Conservation (phyloP, 2,329 filamentous ascomycete species). For the Escovopsis sp. region DNA sequence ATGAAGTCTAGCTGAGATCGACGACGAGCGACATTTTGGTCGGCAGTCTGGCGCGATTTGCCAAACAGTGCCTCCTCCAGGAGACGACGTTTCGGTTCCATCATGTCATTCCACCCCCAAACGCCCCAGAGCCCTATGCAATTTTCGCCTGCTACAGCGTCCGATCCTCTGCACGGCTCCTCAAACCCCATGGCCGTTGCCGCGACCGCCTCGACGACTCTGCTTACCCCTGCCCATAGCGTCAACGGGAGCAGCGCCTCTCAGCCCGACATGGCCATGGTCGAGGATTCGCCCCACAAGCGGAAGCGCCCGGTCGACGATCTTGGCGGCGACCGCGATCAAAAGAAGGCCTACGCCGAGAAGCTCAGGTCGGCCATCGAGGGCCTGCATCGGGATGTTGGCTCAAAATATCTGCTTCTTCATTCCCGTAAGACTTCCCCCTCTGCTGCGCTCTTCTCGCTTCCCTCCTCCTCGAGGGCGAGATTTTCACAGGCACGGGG, state of each 20-base stretch:
- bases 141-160: slow-evolving; percentile 39
- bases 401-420: slow-evolving; percentile 52
- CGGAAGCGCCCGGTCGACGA: slow-evolving; percentile 47
- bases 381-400: slow-evolving; percentile 51
- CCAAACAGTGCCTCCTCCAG: slow-evolving; percentile 14
- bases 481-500: slow-evolving; percentile 14
- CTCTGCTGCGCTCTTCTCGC: slow-evolving; percentile 24
- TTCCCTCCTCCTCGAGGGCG: slow-evolving; percentile 10
- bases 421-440: slow-evolving; percentile 48
- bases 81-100: slow-evolving; percentile 20
- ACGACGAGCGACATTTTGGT: slow-evolving; percentile 16
- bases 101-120: slow-evolving; percentile 53
- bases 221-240: slow-evolving; percentile 49
- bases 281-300: slow-evolving; percentile 43
- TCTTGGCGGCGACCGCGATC: slow-evolving; percentile 32
- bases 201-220: slow-evolving; percentile 31
- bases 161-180: slow-evolving; percentile 35
- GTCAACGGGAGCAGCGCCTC: slow-evolving; percentile 41
- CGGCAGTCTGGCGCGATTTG: slow-evolving; percentile 19
- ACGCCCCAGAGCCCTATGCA: slow-evolving; percentile 55
- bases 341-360: slow-evolving; percentile 50
- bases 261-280: slow-evolving; percentile 30
- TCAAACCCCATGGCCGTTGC: slow-evolving; percentile 31
- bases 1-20: slow-evolving; percentile 16
- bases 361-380: slow-evolving; percentile 46